These are phyloP conservation scores for Ramaria rubella DNA, from an alignment of 768 basidiomycete species.

Conservation along the genomic window DNA sequence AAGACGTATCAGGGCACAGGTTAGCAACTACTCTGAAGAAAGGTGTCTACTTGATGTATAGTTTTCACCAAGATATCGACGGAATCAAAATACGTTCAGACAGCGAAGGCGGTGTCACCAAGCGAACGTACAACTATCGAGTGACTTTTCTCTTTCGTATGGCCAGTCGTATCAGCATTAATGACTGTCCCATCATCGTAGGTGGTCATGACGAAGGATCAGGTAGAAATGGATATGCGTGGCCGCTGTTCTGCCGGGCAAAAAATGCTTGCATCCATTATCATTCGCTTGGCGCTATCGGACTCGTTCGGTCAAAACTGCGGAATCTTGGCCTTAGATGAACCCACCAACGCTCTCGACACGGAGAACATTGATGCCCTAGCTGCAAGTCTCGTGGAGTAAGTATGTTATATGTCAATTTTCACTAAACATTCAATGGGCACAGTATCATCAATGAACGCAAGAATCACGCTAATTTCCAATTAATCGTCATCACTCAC, in stretches of 20 bases:
- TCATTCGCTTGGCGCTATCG: constrained; percentile 93
- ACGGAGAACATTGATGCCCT: constrained; percentile 94
- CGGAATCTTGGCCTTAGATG: constrained; percentile 94
- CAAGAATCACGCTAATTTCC: constrained; percentile 85
- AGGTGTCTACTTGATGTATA: constrained; percentile 5
- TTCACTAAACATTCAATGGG: background rate
- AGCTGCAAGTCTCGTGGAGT: constrained; percentile 89
- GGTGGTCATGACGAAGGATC: constrained; percentile 99
- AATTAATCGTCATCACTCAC: constrained; percentile 94
- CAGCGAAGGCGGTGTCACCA: constrained; percentile 82
- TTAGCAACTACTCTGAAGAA: constrained; percentile 22
- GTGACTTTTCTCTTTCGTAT: constrained; percentile 38
- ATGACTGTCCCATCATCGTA: constrained; percentile 29
- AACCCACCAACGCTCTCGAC: constrained; percentile 96
- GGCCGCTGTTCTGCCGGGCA: constrained; percentile 97
- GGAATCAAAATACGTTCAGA: constrained; percentile 94
- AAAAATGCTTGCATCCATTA: constrained; percentile 97
- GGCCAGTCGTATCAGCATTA: no score
- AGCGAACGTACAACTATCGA: constrained; percentile 94
- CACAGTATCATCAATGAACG: constrained; percentile 89
- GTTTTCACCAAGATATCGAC: constrained; percentile 71
- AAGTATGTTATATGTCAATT: constrained; percentile 27
- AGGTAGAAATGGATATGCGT: constrained; percentile 99
- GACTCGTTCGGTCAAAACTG: constrained; percentile 98
- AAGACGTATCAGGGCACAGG: constrained; percentile 99